Evolutionary conservation across 1,284 basidiomycete genomes (phyloP), one percentile per base, ranked within the genome.

Genomic region (Cryptococcus maquisensis): DNA sequence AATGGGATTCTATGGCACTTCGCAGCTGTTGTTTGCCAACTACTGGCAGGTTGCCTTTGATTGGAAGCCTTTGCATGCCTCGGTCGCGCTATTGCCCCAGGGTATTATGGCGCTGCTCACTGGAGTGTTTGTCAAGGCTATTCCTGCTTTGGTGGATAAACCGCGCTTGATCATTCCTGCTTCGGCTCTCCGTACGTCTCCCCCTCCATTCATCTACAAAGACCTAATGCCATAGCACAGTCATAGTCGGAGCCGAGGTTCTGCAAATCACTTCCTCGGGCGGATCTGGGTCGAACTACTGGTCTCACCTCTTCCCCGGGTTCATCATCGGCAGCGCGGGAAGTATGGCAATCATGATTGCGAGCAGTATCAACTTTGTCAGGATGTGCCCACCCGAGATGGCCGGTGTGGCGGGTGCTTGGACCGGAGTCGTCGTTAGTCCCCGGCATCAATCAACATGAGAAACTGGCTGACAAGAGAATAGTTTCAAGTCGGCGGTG

Each of bases 261-360:
- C 59, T 71, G 15, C 59, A 61, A 42, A 56, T 67, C 36, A 66
- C 52, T 50, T 68, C 66, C 1, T 59, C 69, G 51, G 72, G 72
- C 21, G 72, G 70, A 18, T 35, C 39, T 8, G 70, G 69, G 2
- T 58, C 47, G 24, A 59, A 70, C 47, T 74, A 74, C 60, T 74
- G 72, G 72, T 52, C 52, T 36, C 69, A 54, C 56, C 52, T 56
- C 39, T 72, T 74, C 60, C 69, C 69, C 4, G 66, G 55, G 5
- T 68, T 62, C 55, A 24, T 63, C 32, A 21, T 66, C 35, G 64
- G 63, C 35, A 55, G 40, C 18, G 46, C 54, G 13, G 67, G 64
- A 5, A 18, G 18, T 28, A 39, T 20, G 35, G 16, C 10, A 40
- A 18, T 15, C 32, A 35, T n/a, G 42, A 39, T 40, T 9, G 21